Conservation (phyloP, 768 basidiomycete species). For the Mycena galericulata region DNA sequence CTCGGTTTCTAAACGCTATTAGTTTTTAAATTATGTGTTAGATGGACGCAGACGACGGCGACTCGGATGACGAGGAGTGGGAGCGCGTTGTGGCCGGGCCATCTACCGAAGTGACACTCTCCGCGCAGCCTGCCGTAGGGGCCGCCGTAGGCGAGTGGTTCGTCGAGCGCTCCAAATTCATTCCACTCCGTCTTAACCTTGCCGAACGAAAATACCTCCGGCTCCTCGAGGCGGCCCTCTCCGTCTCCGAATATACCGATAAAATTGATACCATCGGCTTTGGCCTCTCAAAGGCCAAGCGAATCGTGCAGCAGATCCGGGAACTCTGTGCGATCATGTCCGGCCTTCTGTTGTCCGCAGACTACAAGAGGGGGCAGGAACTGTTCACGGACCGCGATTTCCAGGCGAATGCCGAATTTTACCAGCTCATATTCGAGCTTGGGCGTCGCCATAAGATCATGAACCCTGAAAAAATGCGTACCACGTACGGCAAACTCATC, state of each 20-base stretch:
- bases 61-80: slow-evolving; percentile 58
- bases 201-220: slow-evolving; percentile 87
- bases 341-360: slow-evolving; percentile 82
- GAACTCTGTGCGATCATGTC: slow-evolving; percentile 92
- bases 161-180: slow-evolving; percentile 82
- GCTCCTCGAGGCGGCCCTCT: slow-evolving; percentile 85
- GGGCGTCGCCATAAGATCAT: slow-evolving; percentile 90
- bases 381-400: slow-evolving; percentile 88
- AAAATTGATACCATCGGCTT: slow-evolving; percentile 88
- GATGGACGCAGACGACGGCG: slow-evolving; percentile 61
- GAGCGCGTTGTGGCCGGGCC: slow-evolving; percentile 50
- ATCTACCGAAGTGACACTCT: slow-evolving; percentile 51
- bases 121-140: slow-evolving; percentile 71
- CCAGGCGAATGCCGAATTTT: slow-evolving; percentile 82
- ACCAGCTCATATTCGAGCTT: slow-evolving; percentile 83
- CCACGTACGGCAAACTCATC: slow-evolving; percentile 88
- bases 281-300: slow-evolving; percentile 84
- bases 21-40: slow-evolving; percentile 36
- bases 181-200: slow-evolving; percentile 82
- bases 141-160: slow-evolving; percentile 86
- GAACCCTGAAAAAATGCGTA: slow-evolving; percentile 94
- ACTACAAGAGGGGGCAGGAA: slow-evolving; percentile 91
- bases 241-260: slow-evolving; percentile 91
- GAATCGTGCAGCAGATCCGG: slow-evolving; percentile 88
- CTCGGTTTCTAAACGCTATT: background rate